Evolutionary conservation across 2,329 filamentous ascomycete species (phyloP).

Genomic region (Thelonectria olida): DNA sequence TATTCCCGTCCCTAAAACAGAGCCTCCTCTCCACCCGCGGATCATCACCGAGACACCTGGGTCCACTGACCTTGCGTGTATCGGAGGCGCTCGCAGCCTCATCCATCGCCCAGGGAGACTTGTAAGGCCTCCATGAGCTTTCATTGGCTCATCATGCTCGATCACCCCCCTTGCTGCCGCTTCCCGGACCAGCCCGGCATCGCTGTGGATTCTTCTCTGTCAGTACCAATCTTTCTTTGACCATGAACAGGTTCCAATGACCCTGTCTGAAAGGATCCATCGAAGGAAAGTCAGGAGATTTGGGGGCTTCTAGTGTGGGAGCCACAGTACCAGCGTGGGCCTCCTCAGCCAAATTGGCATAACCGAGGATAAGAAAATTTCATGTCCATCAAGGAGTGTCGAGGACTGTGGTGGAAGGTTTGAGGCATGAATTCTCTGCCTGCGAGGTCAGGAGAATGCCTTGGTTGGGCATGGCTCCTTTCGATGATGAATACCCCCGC

Average conservation of each 20-base stretch:
- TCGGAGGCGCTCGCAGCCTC: constrained; percentile 4
- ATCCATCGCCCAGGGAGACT: neutral
- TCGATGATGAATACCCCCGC: neutral
- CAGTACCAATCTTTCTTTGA: constrained; percentile 4
- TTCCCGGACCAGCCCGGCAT: constrained; percentile 31
- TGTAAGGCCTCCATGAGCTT: neutral
- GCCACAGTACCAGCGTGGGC: constrained; percentile 23
- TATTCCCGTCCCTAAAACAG: constrained; percentile 33
- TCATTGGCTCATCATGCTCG: constrained; percentile 26
- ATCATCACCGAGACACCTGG: constrained; percentile 14
- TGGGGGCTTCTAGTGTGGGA: constrained; percentile 10
- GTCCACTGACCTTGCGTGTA: constrained; percentile 9
- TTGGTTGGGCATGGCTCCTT: neutral
- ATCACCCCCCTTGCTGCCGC: neutral
- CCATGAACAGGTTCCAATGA: neutral
- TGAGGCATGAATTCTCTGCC: neutral
- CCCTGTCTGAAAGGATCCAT: constrained; percentile 1
- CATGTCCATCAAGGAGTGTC: neutral
- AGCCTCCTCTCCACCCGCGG: constrained; percentile 25
- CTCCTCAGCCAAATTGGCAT: constrained; percentile 21
- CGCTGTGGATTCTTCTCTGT: neutral
- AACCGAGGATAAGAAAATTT: constrained; percentile 38
- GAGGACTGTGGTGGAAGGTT: neutral
- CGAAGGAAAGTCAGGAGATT: constrained; percentile 34
- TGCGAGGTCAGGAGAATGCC: neutral